Evolutionary conservation across 139 green algal species (phyloP), one percentile per base, ranked within the genome.

Genomic region (Chlamydomonas schloesseri): DNA sequence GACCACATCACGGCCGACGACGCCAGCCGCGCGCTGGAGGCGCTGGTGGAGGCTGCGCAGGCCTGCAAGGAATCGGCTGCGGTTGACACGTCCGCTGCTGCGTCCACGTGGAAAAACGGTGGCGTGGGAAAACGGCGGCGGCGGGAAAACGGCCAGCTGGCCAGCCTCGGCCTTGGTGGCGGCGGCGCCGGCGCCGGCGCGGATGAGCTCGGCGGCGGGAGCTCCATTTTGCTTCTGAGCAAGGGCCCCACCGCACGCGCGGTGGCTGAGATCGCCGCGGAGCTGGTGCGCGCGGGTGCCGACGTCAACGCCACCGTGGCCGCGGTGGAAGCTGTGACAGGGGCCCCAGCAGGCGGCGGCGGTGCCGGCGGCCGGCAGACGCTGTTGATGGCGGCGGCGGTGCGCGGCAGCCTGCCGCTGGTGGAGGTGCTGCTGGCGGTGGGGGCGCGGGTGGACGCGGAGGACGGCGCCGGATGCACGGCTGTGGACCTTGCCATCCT

Each of bases 231-330:
- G 42, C 5, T 50, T 5, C 42, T 50, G 42, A 50, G 42, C 42
- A 50, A 50, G 42, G 42, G 42, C 42, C 42, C 42, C 42, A 8
- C 42, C 6, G 42, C 42, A 8, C 42, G 42, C 6, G 42, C 42
- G 42, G 42, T 50, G 42, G 42, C 42, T 5, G 42, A 50, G 62
- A 69, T 24, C 14, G 64, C 64, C 29, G 18, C 23, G 46, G 42
- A 31, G 78, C 42, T 84, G 64, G 62, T 84, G 14, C 64, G 65
- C 64, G 78, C 78, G 42, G 78, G 78, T 4, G 76, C 76, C 26
- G 76, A 83, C 60, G 76, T 83, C 17, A 83, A 83, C 58, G n/a
- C 36, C 33, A 37, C 62, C 36, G 17, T 42, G 53, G 33, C 21
- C 31, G 74, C 14, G 14, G 29, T 33, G 14, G 64, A 70, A 8